Evolutionary conservation across 1,139 yeast genomes (phyloP).

Genomic region (Sugiyamaella paludigena): DNA sequence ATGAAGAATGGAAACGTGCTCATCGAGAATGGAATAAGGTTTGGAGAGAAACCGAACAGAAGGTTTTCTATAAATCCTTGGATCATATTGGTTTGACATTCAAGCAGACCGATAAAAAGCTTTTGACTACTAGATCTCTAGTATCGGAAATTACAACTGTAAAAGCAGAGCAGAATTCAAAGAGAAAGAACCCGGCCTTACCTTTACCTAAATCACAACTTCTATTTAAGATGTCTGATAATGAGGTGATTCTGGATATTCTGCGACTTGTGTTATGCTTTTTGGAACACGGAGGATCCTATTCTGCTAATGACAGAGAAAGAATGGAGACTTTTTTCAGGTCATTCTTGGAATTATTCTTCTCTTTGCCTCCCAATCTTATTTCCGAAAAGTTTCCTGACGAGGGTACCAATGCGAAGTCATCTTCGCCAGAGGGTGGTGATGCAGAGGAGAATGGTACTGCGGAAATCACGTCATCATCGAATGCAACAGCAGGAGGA

Average conservation of each 20-base stretch:
- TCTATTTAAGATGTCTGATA: conserved; percentile 62
- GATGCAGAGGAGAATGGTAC: conserved; percentile 25
- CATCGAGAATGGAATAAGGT: conserved; percentile 99
- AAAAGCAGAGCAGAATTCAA: conserved; percentile 79
- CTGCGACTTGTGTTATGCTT: conserved; percentile 66
- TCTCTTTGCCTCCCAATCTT: conserved; percentile 45
- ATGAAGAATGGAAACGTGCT: conserved; percentile 98
- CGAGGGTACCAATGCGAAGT: conserved; percentile 5
- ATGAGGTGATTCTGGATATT: conserved; percentile 70
- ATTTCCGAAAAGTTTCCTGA: conserved; percentile 26
- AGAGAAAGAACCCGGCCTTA: conserved; percentile 80
- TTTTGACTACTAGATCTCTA: conserved; percentile 83
- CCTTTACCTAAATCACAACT: conserved; percentile 89
- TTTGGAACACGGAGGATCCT: conserved; percentile 60
- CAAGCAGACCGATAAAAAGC: conserved; percentile 92
- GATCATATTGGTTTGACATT: conserved; percentile 95
- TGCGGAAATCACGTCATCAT: conserved; percentile 11
- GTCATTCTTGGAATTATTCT: conserved; percentile 67
- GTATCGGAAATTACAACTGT: conserved; percentile 90
- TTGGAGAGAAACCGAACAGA: conserved; percentile 98
- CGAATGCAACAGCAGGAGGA: conserved; percentile 4
- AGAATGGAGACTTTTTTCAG: conserved; percentile 69
- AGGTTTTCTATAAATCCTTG: conserved; percentile 85
- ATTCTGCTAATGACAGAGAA: conserved; percentile 79
- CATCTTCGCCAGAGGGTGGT: conserved; percentile 20